These are phyloP conservation scores for Suhomyces ambrosiae DNA, from an alignment of 1,139 yeast genomes.

Conservation along the genomic window DNA sequence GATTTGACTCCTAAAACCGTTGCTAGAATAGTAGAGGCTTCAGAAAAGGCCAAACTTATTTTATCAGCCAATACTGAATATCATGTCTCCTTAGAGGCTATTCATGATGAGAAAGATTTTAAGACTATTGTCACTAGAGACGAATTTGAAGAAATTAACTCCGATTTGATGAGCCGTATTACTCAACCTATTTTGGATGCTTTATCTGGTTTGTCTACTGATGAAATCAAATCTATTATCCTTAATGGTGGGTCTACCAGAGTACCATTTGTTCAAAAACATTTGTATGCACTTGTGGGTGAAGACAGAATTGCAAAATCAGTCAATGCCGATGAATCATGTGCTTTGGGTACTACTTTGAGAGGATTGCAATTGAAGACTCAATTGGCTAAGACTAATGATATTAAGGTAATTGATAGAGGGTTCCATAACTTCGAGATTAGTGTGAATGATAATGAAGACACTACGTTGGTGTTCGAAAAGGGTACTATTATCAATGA, in stretches of 20 bases:
- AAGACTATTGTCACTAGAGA: conserved; percentile 64
- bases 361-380: conserved; percentile 65
- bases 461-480: conserved; percentile 42
- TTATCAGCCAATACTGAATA: conserved; percentile 87
- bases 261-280: conserved; percentile 80
- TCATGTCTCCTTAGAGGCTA: conserved; percentile 66
- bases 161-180: conserved; percentile 47
- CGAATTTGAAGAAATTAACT: conserved; percentile 68
- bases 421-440: conserved; percentile 46
- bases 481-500: conserved; percentile 40
- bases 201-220: conserved; percentile 36
- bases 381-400: conserved; percentile 57
- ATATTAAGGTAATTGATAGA: conserved; percentile 62
- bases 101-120: conserved; percentile 74
- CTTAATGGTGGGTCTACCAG: conserved; percentile 92
- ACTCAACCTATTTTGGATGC: conserved; percentile 60
- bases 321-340: conserved; percentile 95
- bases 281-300: conserved; percentile 54
- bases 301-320: conserved; percentile 74
- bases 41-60: conserved; percentile 85
- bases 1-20: conserved; percentile 56
- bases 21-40: conserved; percentile 73
- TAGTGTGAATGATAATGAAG: conserved; percentile 33
- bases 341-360: conserved; percentile 84
- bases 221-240: conserved; percentile 65